These are phyloP conservation scores for Spathaspora sp. DNA, from an alignment of 805 yeast species.

Conservation along the genomic window DNA sequence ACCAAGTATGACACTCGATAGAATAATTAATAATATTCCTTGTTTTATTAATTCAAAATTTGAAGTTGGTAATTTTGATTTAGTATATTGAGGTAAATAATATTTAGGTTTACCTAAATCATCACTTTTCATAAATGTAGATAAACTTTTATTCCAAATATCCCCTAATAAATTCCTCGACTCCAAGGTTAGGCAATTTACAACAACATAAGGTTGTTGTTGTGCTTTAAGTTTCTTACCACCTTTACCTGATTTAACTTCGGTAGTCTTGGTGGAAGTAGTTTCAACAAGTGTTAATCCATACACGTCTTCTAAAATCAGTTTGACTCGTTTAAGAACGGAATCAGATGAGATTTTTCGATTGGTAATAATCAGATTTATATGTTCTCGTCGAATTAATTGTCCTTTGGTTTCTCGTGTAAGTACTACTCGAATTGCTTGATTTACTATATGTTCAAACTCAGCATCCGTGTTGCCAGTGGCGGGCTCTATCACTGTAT, in stretches of 20 bases:
- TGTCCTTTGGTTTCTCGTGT: constrained; percentile 19
- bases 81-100: constrained; percentile 19
- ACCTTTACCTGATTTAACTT: constrained; percentile 1
- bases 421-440: constrained; percentile 15
- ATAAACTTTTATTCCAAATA: constrained; percentile 18
- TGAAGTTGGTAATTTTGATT: constrained; percentile 16
- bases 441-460: constrained; percentile 5
- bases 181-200: constrained; percentile 15
- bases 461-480: constrained; percentile 1
- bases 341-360: constrained; percentile 11
- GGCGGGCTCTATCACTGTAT: background rate
- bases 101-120: constrained; percentile 12
- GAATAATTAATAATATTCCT: constrained; percentile 27
- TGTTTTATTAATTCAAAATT: constrained; percentile 24
- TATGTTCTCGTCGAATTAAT: constrained; percentile 21
- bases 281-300: constrained; percentile 23
- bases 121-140: constrained; percentile 1
- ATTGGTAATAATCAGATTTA: constrained; percentile 9
- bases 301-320: constrained; percentile 18
- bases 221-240: constrained; percentile 4
- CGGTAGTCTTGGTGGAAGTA: constrained; percentile 5
- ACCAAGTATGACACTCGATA: constrained; percentile 25
- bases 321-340: constrained; percentile 13
- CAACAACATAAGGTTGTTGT: constrained; percentile 16
- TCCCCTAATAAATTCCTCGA: constrained; percentile 22